Conservation (phyloP, 2,329 filamentous ascomycete species). For the Sporothrix schenckii region DNA sequence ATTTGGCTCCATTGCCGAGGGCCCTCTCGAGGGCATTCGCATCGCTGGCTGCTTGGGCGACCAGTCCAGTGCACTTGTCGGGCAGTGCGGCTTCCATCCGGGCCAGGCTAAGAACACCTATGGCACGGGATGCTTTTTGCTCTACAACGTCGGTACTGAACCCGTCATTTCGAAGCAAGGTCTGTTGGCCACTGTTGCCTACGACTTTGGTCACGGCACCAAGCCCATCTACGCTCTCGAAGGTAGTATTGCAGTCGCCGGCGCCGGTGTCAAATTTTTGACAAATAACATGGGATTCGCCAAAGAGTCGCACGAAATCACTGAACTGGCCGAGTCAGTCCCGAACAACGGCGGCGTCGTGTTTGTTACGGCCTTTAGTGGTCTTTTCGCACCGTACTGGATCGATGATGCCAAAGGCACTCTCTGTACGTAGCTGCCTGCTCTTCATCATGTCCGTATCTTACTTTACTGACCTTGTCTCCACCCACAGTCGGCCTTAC, state of each 20-base stretch:
- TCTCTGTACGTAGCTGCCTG: constrained; percentile 59
- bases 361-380: constrained; percentile 88
- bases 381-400: constrained; percentile 92
- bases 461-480: not conserved
- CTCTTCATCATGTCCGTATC: constrained; percentile 40
- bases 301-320: constrained; percentile 54
- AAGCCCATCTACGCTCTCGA: constrained; percentile 78
- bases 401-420: constrained; percentile 91
- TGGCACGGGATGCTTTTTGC: constrained; percentile 84
- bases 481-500: constrained; percentile 69
- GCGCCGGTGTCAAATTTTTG: constrained; percentile 76
- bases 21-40: constrained; percentile 67
- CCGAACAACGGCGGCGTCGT: constrained; percentile 79
- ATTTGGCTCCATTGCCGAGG: constrained; percentile 69
- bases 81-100: constrained; percentile 79
- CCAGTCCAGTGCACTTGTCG: constrained; percentile 82
- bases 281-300: constrained; percentile 66
- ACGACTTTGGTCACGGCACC: constrained; percentile 67
- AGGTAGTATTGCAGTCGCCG: constrained; percentile 80
- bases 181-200: constrained; percentile 82
- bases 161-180: constrained; percentile 85
- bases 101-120: constrained; percentile 91
- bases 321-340: constrained; percentile 56
- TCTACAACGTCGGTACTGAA: constrained; percentile 84
- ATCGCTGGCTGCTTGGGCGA: constrained; percentile 88